Evolutionary conservation across 139 green algal genomes (phyloP), one percentile per base, ranked within the genome.

Genomic region (Tetradesmus lagerheimii): DNA sequence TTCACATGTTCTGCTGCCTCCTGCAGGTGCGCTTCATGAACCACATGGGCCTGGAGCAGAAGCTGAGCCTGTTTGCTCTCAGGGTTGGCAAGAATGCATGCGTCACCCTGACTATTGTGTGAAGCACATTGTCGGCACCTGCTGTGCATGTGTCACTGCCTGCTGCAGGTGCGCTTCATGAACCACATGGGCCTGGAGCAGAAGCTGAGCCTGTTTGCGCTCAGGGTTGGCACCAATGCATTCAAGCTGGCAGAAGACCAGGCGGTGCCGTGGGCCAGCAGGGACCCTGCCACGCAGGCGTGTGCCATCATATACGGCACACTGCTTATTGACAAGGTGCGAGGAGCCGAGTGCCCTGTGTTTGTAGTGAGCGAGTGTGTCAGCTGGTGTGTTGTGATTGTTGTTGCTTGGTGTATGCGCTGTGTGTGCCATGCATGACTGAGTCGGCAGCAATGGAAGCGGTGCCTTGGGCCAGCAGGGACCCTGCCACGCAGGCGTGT

Each of bases 241-340:
- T n/a, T n/a, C n/a, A n/a, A n/a, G n/a, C n/a, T n/a, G n/a, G n/a
- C n/a, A n/a, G n/a, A n/a, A n/a, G n/a, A n/a, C n/a, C n/a, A 88
- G 80, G 38, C 27, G 4, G 66, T 88, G 67, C 88, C 88, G 5
- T 91, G 88, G 88, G n/a, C 57, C 1, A 45, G 64, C 31, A 76
- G 80, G n/a, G 76, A 88, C 80, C 88, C 88, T 8, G 45, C 80
- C 27, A 91, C 88, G 23, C 57, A 84, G 80, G 88, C 88, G 5
- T 53, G 71, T 9, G 80, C 78, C 23, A 39, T 91, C 29, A 84
- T 84, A 6, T 83, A 76, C 25, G 88, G 80, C 23, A 67, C 89
- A 25, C 45, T 83, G 47, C 43, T 75, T 20, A 64, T 91, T 34
- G 23, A 88, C 15, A 78, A 88, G 88, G 80, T 91, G 43, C 5